Evolutionary conservation across 129 eudicot species (phyloP).

Genomic region (Flaveria trinervia): DNA sequence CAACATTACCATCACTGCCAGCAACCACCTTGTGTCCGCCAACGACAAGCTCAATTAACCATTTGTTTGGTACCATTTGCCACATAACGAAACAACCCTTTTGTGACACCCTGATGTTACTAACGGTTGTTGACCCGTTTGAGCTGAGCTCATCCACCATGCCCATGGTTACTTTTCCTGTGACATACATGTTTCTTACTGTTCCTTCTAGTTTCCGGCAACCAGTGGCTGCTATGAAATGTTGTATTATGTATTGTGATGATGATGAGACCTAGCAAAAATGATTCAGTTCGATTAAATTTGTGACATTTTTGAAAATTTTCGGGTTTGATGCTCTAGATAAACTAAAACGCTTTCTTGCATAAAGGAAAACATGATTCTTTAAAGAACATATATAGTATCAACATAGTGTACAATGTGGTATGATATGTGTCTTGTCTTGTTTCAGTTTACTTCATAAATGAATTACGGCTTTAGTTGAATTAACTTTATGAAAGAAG

Average conservation of each 20-base stretch:
- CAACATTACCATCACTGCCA: constrained; percentile 92
- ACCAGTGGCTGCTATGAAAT: constrained; percentile 91
- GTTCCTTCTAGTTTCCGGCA: constrained; percentile 80
- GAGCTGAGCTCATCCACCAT: constrained; percentile 77
- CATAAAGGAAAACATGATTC: background rate
- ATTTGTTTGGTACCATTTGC: constrained; percentile 93
- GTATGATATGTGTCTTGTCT: background rate
- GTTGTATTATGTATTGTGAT: constrained; percentile 90
- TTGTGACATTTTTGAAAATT: background rate
- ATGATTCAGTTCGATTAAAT: background rate
- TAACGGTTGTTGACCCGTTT: constrained; percentile 39
- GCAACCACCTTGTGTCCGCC: constrained; percentile 88
- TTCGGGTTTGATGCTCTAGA: background rate
- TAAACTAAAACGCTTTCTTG: constrained; percentile 8
- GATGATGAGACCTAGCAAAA: constrained; percentile 76
- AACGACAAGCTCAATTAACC: constrained; percentile 88
- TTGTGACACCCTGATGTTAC: constrained; percentile 39
- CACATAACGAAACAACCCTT: constrained; percentile 95
- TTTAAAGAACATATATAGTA: background rate
- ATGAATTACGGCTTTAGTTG: too few species aligned
- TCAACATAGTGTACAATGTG: background rate
- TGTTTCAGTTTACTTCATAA: too few species aligned
- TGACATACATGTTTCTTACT: constrained; percentile 77
- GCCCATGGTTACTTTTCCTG: constrained; percentile 83
- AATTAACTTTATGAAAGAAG: too few species aligned